Percentiles rank a stretch among this genome's conserved stretches.
Evolutionary conservation across 2,329 filamentous ascomycete species (phyloP).

Genomic region (Gyromitra esculenta): DNA sequence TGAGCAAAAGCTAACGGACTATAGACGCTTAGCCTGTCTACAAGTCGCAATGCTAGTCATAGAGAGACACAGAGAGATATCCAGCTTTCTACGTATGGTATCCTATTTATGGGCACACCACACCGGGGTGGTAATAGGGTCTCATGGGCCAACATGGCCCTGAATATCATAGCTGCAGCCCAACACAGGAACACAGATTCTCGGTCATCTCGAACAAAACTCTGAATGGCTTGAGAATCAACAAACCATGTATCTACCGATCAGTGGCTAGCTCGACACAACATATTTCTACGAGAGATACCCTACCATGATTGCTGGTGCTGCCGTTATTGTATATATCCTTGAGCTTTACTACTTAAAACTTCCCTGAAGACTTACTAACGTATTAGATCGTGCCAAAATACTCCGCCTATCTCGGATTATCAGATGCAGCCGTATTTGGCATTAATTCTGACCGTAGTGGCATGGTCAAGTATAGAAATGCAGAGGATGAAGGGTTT

Average conservation of each 20-base stretch:
- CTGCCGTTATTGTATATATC: not conserved
- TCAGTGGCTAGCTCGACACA: conserved; percentile 15
- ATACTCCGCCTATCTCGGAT: conserved; percentile 18
- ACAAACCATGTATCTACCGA: conserved; percentile 5
- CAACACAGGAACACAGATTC: not conserved
- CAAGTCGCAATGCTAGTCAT: not conserved
- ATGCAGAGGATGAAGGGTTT: not conserved
- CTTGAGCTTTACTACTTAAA: not conserved
- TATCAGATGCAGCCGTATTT: conserved; percentile 2
- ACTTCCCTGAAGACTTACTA: not conserved
- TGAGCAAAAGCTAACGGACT: too few species aligned
- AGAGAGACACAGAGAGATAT: conserved; percentile 10
- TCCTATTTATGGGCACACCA: conserved; percentile 45
- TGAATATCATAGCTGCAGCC: conserved; percentile 6
- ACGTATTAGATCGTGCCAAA: conserved; percentile 21
- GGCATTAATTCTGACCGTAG: not conserved
- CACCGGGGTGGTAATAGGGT: conserved; percentile 19
- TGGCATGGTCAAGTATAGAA: conserved; percentile 17
- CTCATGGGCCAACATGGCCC: not conserved
- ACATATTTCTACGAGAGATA: conserved; percentile 34
- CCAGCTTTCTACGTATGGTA: conserved; percentile 19
- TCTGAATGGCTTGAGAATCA: conserved; percentile 33
- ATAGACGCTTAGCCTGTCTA: conserved; percentile 3
- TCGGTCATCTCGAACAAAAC: conserved; percentile 10
- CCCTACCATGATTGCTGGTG: not conserved